A percentile compares a stretch with the other conserved stretches of the same genome.
These are phyloP conservation scores for Colletotrichum australisinense DNA, from an alignment of 2,329 filamentous ascomycete genomes.

Conservation along the genomic window DNA sequence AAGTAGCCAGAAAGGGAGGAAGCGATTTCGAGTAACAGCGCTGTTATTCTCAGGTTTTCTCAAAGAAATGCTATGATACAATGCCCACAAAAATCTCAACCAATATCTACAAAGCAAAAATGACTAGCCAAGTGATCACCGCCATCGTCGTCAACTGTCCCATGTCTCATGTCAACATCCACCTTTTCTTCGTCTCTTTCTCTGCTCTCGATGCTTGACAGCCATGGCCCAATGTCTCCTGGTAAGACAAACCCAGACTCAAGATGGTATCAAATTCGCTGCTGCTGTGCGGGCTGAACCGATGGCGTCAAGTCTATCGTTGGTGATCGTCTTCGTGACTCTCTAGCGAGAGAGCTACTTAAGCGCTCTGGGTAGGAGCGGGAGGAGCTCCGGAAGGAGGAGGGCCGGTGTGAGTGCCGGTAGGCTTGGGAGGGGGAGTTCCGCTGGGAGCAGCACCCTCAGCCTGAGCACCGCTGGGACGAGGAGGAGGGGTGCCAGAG, in stretches of 20 bases:
- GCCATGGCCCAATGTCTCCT: conserved; percentile 13
- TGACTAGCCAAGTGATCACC: background rate
- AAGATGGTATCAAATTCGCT: conserved; percentile 1
- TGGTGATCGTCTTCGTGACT: background rate
- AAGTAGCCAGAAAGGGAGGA: background rate
- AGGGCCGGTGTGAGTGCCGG: background rate
- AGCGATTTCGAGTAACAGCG: conserved; percentile 1
- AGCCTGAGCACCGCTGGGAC: background rate
- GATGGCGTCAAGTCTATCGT: background rate
- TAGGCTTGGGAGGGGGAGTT: conserved; percentile 4
- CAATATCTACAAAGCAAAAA: conserved; percentile 11
- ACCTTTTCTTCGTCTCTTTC: background rate
- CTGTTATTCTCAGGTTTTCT: conserved; percentile 26
- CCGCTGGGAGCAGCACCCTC: background rate
- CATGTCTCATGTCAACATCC: background rate
- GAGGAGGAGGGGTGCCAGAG: conserved; percentile 12
- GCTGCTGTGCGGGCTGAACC: conserved; percentile 2
- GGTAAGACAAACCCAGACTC: conserved; percentile 23
- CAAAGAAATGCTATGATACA: conserved; percentile 9
- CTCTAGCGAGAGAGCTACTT: background rate
- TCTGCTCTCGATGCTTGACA: background rate
- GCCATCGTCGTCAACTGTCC: background rate
- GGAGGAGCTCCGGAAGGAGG: conserved; percentile 14
- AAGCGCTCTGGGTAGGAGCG: conserved; percentile 19
- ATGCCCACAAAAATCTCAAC: background rate